Evolutionary conservation across 2,329 filamentous ascomycete genomes (phyloP), one percentile per base, ranked within the genome.

Genomic region (Pseudocercospora cruenta): DNA sequence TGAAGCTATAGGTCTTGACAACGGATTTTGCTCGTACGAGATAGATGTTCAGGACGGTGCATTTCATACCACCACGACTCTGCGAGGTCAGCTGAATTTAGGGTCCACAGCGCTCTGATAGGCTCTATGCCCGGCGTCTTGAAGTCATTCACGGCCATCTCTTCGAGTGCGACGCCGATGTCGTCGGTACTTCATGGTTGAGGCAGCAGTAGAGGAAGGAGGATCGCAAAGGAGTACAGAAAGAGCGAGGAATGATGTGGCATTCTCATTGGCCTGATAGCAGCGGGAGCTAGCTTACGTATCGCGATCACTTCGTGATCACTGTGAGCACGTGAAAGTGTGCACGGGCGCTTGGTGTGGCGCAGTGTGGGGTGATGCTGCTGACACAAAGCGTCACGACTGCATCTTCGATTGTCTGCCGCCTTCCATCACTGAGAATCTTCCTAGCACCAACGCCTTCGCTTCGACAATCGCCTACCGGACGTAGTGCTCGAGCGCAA

Each of bases 361-460:
- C 51, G 51, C 51, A 55, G 51, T 21, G 31, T 58, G 55, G 31
- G n/a, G 28, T 43, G 55, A 58, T 24, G 6, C 55, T 58, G 26
- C 31, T 36, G n/a, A 36, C 55, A 39, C 28, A 58, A 58, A 39
- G 28, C 55, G 55, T 58, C 55, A 58, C 55, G 12, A 51, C 21
- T 55, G 26, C 51, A 55, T 55, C 51, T 55, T 31, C 51, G 55
- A 36, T 58, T 19, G 31, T 58, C 55, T 43, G 31, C 22, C 55
- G 19, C 55, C 31, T 58, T 58, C 55, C 31, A 39, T 43, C 28
- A 36, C 33, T n/a, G 31, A 24, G 2, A 22, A 7, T 58, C n/a
- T 19, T 21, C 19, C 28, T 33, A 26, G 9, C 55, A 26, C 7
- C 31, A 24, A 36, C n/a, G 43, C 10, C 55, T 19, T 19, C 31